Conservation (phyloP, 2,329 filamentous ascomycete genomes). For the Lithohypha guttulata region DNA sequence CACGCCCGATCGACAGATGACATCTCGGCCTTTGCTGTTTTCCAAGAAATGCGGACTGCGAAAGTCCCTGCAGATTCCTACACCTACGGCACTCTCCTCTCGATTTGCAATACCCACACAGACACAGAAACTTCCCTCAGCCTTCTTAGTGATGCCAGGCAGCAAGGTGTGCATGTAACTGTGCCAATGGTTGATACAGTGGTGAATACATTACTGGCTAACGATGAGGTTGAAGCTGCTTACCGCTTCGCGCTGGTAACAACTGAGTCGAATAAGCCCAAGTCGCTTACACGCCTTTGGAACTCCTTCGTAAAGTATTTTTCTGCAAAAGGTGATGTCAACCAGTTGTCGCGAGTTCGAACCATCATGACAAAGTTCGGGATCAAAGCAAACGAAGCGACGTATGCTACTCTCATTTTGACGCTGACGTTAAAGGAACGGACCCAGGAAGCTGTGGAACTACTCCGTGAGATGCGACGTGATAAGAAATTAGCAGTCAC, state of each 20-base stretch:
- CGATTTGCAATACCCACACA: slow-evolving; percentile 57
- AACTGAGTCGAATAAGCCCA: slow-evolving; percentile 39
- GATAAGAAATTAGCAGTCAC: slow-evolving; percentile 30
- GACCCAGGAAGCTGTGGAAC: slow-evolving; percentile 45
- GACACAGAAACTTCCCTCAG: slow-evolving; percentile 60
- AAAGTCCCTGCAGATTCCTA: slow-evolving; percentile 46
- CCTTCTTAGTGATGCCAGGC: slow-evolving; percentile 53
- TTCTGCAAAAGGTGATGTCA: slow-evolving; percentile 51
- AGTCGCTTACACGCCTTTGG: slow-evolving; percentile 57
- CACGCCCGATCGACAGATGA: slow-evolving; percentile 57
- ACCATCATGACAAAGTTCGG: slow-evolving; percentile 43
- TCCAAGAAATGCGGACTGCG: slow-evolving; percentile 47
- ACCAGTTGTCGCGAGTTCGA: slow-evolving; percentile 44
- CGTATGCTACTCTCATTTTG: slow-evolving; percentile 53
- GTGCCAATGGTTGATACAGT: slow-evolving; percentile 52
- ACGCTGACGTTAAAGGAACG: slow-evolving; percentile 42
- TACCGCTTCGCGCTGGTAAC: slow-evolving; percentile 49
- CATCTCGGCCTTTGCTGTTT: slow-evolving; percentile 52
- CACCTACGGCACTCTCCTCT: slow-evolving; percentile 65
- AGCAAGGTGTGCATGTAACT: slow-evolving; percentile 40
- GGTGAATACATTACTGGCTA: slow-evolving; percentile 56
- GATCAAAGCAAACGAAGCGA: slow-evolving; percentile 44
- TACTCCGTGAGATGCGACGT: slow-evolving; percentile 34
- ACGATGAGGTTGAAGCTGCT: slow-evolving; percentile 45
- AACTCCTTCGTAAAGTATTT: slow-evolving; percentile 64